Evolutionary conservation across 1,139 yeast genomes (phyloP), one percentile per base, ranked within the genome.

Genomic region (Tardiomyces blankii): DNA sequence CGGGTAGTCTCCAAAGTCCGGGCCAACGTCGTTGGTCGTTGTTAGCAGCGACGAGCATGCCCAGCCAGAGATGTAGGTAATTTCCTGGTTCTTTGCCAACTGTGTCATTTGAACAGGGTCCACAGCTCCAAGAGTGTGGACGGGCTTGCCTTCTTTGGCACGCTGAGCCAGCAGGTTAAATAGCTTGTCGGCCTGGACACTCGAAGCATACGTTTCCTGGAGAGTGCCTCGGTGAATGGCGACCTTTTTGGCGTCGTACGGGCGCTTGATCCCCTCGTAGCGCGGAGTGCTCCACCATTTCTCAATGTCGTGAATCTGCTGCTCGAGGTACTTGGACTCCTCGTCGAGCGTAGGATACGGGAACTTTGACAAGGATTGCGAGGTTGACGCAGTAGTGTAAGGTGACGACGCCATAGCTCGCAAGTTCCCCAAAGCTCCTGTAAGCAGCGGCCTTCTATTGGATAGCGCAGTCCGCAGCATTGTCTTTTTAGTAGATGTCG

Each of bases 21-120:
- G 80, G 7, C 77, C 71, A 2, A 75, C 79, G 51, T 77, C 82
- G 53, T 77, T 74, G 5, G 81, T 76, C 2, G 80, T 71, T 7
- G 79, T 74, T 48, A 75, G 63, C 16, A 75, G 66, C 6, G 74
- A 65, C 2, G 77, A 72, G 44, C 78, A 75, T 1, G 80, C 81
- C 74, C 82, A 77, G 2, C 85, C 84, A 18, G 81, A 75, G 12
- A 78, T 73, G 54, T 79, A 79, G 6, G 74, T 70, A n/a, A 74
- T 73, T 49, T 75, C 75, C 46, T 72, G 73, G 53, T 75, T 72
- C 46, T 71, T 70, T 9, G 78, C 76, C 49, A 73, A 65, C 56
- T 79, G 83, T 5, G 80, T 61, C 68, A 78, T 75, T 48, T 78
- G 81, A 6, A 75, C 74, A 2, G 84, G 83, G 52, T 79, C 85